These are phyloP conservation scores for Escallonia herrerae DNA, from an alignment of 129 eudicot species.

Conservation along the genomic window DNA sequence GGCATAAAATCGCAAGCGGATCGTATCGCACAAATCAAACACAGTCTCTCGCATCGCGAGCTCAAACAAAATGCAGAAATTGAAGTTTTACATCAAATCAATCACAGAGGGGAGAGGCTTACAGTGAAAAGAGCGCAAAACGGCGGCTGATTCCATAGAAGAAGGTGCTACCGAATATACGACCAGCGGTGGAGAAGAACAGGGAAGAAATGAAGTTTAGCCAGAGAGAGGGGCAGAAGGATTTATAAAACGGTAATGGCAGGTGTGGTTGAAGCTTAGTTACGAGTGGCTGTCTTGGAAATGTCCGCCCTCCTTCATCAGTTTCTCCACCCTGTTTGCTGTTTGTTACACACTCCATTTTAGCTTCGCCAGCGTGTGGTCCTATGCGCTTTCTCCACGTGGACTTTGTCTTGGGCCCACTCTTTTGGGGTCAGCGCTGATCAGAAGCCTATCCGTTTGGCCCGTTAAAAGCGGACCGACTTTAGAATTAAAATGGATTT, in stretches of 20 bases:
- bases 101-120: not conserved
- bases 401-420: no score
- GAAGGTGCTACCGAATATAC: not conserved
- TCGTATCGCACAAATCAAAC: not conserved
- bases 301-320: slow-evolving; percentile 68
- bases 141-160: slow-evolving; percentile 75
- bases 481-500: no score
- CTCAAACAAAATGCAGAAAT: no score
- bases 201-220: not conserved
- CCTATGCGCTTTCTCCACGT: no score
- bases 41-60: no score
- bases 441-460: no score
- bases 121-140: slow-evolving; percentile 66
- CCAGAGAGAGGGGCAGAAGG: not conserved
- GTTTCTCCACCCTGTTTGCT: slow-evolving; percentile 56
- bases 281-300: slow-evolving; percentile 30
- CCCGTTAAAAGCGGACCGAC: no score
- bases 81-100: no score
- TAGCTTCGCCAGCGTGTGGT: not conserved
- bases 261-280: not conserved
- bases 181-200: not conserved
- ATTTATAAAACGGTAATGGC: slow-evolving; percentile 4
- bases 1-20: not conserved
- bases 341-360: not conserved
- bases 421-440: no score